phyloP scores from a whole-genome alignment of 768 basidiomycete genomes.

The Lentinula guzmanii region DNA sequence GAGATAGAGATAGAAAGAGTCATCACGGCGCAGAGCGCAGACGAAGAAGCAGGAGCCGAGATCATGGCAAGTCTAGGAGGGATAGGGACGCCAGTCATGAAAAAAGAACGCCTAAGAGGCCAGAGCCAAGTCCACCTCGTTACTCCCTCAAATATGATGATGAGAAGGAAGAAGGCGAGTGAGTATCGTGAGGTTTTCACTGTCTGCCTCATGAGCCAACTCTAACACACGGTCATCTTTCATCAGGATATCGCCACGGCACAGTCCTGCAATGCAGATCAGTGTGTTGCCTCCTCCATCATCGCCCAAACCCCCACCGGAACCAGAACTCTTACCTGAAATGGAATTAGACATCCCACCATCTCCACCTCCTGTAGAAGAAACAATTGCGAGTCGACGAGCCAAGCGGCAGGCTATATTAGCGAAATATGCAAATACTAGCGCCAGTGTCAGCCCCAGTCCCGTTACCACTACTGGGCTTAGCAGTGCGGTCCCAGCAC shows the following conservation, averaged over 20 bases:
- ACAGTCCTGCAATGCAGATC: conserved; percentile 19
- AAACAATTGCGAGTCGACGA: conserved; percentile 61
- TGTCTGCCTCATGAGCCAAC: conserved; percentile 2
- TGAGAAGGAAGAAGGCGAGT: conserved; percentile 92
- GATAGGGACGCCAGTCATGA: conserved; percentile 30
- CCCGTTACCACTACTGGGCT: conserved; percentile 33
- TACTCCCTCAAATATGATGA: conserved; percentile 18
- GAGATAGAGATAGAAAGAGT: conserved; percentile 24
- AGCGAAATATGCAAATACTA: conserved; percentile 61
- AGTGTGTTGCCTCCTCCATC: conserved; percentile 16
- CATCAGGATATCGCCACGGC: conserved; percentile 61
- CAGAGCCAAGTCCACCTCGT: not conserved
- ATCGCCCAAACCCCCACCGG: conserved; percentile 20
- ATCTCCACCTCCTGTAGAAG: conserved; percentile 53
- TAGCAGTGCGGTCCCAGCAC: conserved; percentile 74
- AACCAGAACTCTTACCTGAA: conserved; percentile 26
- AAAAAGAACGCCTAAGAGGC: conserved; percentile 1
- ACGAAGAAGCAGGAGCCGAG: conserved; percentile 15
- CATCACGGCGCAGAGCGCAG: conserved; percentile 27
- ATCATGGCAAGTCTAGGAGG: conserved; percentile 22
- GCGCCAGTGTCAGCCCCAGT: conserved; percentile 48
- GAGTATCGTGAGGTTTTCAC: conserved; percentile 42
- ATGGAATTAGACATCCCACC: conserved; percentile 52
- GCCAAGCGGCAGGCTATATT: conserved; percentile 73
- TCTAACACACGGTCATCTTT: conserved; percentile 4